Evolutionary conservation across 305 asterid genomes (phyloP).

Genomic region (Stenogyne calaminthoides): DNA sequence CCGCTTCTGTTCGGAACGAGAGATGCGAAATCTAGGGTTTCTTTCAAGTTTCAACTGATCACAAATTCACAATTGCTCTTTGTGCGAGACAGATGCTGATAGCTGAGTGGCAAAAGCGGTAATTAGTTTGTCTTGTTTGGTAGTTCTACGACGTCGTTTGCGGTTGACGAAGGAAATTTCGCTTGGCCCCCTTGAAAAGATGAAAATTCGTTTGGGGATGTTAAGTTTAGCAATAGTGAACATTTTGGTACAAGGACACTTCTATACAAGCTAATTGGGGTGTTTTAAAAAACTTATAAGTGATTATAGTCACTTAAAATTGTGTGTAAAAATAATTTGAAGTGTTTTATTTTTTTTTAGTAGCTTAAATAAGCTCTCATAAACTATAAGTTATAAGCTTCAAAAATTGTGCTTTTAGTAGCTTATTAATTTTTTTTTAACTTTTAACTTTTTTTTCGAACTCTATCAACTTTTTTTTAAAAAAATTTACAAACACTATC

Average conservation of each 20-base stretch:
- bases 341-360: too few relatives aligned
- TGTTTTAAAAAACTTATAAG: too few relatives aligned
- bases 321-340: too few relatives aligned
- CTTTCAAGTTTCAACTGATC: constrained; percentile 26
- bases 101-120: background rate
- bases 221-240: background rate
- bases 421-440: too few relatives aligned
- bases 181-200: background rate
- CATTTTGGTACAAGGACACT: background rate
- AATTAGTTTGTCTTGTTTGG: background rate
- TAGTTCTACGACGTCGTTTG: background rate
- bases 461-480: too few relatives aligned
- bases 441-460: too few relatives aligned
- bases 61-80: background rate
- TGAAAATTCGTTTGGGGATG: background rate
- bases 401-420: too few relatives aligned
- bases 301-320: too few relatives aligned
- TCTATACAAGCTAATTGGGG: too few relatives aligned
- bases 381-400: too few relatives aligned
- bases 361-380: too few relatives aligned
- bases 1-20: constrained; percentile 1
- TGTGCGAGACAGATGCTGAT: background rate
- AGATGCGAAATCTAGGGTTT: constrained; percentile 37
- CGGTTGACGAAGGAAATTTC: background rate
- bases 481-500: too few relatives aligned